Evolutionary conservation across 2,329 filamentous ascomycete species (phyloP), one percentile per base, ranked within the genome.

Genomic region (Pseudogymnoascus sp.): DNA sequence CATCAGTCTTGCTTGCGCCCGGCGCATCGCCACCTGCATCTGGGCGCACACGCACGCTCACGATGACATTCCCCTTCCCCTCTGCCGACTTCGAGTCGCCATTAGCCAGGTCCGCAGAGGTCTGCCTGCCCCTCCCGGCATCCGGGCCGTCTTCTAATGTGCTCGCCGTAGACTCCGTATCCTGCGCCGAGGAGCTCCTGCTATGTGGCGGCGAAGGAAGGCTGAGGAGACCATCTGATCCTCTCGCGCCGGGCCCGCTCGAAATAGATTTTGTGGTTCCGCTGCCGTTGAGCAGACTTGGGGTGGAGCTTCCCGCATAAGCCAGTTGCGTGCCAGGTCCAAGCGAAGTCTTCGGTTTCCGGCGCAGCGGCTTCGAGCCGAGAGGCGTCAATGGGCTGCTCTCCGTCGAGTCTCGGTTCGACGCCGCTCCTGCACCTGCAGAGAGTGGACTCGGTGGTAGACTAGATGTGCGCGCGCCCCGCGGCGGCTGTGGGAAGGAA

Each of bases 21-120:
- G 57, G 57, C 60, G 82, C 82, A 60, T 81, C 83, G n/a, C 80
- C 79, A 22, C 80, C 84, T 3, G 84, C 81, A 75, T 97, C 92
- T 30, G 94, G 94, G 33, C 94, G 85, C 41, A 97, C 92, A 71
- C 94, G 85, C 37, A 99, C 92, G 72, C 94, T 97, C 67, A 99
- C 93, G 64, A 97, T 76, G 12, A 99, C 93, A 70, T 99, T 99
- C 59, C 94, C 94, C 74, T 96, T 97, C 61, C 82, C 84, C 69
- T 97, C 92, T 1, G 36, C 20, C 12, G 74, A 69, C 68, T 85
- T 81, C 61, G 85, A 83, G 11, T 67, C 64, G 22, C 71, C 66
- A 58, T 70, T 74, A 12, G 72, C 65, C 37, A 60, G 35, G 36
- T 70, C 70, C n/a, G 59, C 62, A 8, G 65, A 62, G 20, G 61